Conservation (phyloP, 441 rosid genomes). For the Mallotus repandus region DNA sequence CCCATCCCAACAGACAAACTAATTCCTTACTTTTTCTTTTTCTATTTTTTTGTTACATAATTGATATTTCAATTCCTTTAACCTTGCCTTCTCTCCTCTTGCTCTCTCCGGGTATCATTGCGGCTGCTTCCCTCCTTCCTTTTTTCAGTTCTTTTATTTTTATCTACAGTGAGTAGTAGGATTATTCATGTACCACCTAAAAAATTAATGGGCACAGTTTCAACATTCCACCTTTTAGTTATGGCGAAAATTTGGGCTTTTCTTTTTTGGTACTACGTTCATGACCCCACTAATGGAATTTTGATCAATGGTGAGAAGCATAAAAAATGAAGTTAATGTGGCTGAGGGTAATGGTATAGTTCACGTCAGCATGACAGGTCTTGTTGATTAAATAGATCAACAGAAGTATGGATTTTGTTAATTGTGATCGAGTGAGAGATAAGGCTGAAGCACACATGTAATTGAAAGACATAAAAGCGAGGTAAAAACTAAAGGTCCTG, state of each 20-base stretch:
- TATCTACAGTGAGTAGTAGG: not conserved
- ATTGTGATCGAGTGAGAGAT: no score
- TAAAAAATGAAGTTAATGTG: not conserved
- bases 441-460: no score
- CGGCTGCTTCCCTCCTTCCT: not conserved
- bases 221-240: constrained; percentile 1
- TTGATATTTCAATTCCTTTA: not conserved
- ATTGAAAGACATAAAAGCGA: not conserved
- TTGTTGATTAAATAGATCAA: not conserved
- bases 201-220: not conserved
- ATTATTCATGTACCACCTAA: not conserved
- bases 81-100: not conserved
- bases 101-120: constrained; percentile 4
- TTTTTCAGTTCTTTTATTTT: not conserved
- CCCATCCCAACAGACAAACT: constrained; percentile 34
- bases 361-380: constrained; percentile 27
- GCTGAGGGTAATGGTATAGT: constrained; percentile 9
- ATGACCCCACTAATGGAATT: not conserved
- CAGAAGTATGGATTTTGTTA: not conserved
- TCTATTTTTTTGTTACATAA: not conserved
- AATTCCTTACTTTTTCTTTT: not conserved
- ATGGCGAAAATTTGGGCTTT: not conserved
- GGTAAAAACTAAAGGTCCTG: no score
- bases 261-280: not conserved
- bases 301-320: constrained; percentile 4